Evolutionary conservation across 257 asterid species (phyloP).

Genomic region (Parsonsia alboflavescens): DNA sequence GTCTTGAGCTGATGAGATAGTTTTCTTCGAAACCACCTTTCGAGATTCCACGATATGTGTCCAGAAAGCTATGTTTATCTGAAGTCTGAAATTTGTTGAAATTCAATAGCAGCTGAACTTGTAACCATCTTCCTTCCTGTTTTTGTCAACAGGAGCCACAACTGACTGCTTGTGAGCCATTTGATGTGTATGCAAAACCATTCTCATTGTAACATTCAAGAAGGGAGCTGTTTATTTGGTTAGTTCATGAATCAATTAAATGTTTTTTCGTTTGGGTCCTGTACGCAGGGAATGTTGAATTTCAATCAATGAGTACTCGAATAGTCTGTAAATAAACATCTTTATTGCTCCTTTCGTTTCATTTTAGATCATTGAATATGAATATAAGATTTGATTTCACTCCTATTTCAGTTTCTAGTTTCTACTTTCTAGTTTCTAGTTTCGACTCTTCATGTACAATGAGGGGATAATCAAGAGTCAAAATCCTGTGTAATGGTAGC

Average conservation of each 20-base stretch:
- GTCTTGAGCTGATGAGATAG: neutral
- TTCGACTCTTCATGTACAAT: too few species aligned
- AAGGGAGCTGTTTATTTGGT: neutral
- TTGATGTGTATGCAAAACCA: conserved; percentile 86
- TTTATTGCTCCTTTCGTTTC: neutral
- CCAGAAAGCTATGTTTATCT: neutral
- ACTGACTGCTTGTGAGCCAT: conserved; percentile 66
- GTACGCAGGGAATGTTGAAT: neutral
- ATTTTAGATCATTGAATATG: neutral
- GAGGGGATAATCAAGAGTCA: too few species aligned
- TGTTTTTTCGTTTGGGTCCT: neutral
- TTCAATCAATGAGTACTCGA: neutral
- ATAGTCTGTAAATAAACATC: neutral
- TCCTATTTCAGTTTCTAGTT: too few species aligned
- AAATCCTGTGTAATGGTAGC: too few species aligned
- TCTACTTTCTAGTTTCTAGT: too few species aligned
- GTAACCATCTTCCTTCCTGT: conserved; percentile 14
- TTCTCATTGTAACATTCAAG: conserved; percentile 52
- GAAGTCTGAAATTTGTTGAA: too few species aligned
- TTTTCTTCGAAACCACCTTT: neutral
- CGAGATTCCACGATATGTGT: neutral
- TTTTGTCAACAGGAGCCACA: conserved; percentile 78
- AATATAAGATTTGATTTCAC: neutral
- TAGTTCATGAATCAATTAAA: neutral
- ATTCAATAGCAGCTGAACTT: conserved; percentile 1